Evolutionary conservation across 2,329 filamentous ascomycete genomes (phyloP).

Genomic region (Aspergillus tamarii): DNA sequence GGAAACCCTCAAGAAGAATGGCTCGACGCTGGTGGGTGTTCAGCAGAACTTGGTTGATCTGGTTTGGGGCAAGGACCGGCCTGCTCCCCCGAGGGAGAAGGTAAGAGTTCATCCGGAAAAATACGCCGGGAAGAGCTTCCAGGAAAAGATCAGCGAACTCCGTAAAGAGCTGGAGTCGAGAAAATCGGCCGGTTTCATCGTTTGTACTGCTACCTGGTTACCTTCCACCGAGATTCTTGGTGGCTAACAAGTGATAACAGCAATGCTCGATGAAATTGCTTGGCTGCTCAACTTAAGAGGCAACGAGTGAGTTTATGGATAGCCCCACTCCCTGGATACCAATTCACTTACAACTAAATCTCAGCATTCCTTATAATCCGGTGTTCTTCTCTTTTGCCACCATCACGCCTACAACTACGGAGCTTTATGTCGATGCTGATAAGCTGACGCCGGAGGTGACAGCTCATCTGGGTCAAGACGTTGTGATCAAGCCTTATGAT

Average conservation of each 20-base stretch:
- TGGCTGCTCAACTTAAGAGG: slow-evolving; percentile 99
- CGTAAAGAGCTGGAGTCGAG: slow-evolving; percentile 92
- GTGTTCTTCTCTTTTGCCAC: slow-evolving; percentile 98
- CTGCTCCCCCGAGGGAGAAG: slow-evolving; percentile 73
- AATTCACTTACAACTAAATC: slow-evolving; percentile 10
- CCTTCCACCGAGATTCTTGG: neutral
- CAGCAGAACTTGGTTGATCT: slow-evolving; percentile 84
- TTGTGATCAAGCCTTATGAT: slow-evolving; percentile 80
- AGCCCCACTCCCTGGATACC: neutral
- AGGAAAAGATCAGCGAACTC: slow-evolving; percentile 80
- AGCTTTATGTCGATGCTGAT: slow-evolving; percentile 79
- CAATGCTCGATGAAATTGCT: slow-evolving; percentile 93
- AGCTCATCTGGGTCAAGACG: slow-evolving; percentile 69
- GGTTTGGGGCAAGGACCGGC: slow-evolving; percentile 79
- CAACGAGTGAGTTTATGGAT: slow-evolving; percentile 64
- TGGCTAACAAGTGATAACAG: slow-evolving; percentile 32
- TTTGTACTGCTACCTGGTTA: slow-evolving; percentile 55
- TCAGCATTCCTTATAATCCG: slow-evolving; percentile 88
- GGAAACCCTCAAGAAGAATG: slow-evolving; percentile 85
- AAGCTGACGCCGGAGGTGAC: slow-evolving; percentile 73
- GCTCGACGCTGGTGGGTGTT: slow-evolving; percentile 73
- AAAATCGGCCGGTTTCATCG: slow-evolving; percentile 81
- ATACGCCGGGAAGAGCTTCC: slow-evolving; percentile 80
- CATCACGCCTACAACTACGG: slow-evolving; percentile 74
- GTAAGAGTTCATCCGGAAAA: slow-evolving; percentile 72